Percentiles rank a stretch among this genome's conserved stretches.
phyloP scores from a whole-genome alignment of 1,284 basidiomycete genomes.

The Porphyrellus sp. region DNA sequence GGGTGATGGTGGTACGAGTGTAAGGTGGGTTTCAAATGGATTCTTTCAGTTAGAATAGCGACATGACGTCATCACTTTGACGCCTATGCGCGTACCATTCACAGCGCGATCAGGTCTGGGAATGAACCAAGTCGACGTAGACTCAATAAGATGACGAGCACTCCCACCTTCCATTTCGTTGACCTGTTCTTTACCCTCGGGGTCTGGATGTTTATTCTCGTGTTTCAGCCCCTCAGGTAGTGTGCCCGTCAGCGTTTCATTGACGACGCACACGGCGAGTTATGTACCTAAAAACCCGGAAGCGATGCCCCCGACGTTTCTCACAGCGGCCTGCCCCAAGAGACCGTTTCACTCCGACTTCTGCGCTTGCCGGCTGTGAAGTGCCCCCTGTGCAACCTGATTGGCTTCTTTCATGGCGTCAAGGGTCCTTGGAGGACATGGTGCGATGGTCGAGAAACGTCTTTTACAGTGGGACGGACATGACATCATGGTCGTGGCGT shows the following conservation, averaged over 20 bases:
- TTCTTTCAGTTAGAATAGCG: not conserved
- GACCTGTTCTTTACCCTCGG: not conserved
- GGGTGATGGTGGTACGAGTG: too few species aligned
- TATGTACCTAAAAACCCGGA: not conserved
- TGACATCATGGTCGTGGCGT: not conserved
- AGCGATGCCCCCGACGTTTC: not conserved
- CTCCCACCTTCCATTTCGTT: not conserved
- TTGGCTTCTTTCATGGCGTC: not conserved
- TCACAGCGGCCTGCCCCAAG: not conserved
- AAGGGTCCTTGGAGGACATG: not conserved
- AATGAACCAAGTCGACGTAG: not conserved
- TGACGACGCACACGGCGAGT: not conserved
- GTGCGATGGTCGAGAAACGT: not conserved
- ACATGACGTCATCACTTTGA: slow-evolving; percentile 7
- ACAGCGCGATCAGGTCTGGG: not conserved
- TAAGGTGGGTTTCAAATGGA: not conserved
- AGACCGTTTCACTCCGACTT: not conserved
- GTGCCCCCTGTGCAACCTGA: not conserved
- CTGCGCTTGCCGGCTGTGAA: not conserved
- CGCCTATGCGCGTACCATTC: not conserved
- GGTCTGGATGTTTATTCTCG: not conserved
- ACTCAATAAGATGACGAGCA: not conserved
- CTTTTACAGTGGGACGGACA: not conserved
- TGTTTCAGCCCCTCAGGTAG: not conserved
- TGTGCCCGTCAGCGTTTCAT: not conserved